Base-by-base conservation (phyloP, 2,329 filamentous ascomycete genomes). In the Gnomoniopsis smithogilvyi region DNA sequence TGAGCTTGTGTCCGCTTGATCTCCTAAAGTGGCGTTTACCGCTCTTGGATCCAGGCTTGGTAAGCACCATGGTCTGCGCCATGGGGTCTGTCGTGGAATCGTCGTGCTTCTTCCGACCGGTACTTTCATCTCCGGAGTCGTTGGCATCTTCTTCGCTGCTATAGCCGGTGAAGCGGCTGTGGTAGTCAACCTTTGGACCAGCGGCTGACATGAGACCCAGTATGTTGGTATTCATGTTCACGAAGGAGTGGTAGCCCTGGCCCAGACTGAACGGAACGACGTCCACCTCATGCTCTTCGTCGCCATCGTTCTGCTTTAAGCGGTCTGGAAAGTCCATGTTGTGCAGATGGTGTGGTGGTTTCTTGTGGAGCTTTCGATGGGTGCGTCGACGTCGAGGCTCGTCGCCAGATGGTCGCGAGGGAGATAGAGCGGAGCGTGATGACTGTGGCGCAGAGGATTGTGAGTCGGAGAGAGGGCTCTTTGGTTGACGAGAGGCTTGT, bases 181-280 rank as follows among this genome's bases (percentile, higher is more conserved):
- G 88, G 69, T 96, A 92, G 73, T 96, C 89, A 54, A 90, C 87
- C 60, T 86, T 86, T 33, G 91, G 93, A 7, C 92, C 91, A 41
- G 92, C 92, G 17, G 92, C 91, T 7, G 93, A 91, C 65, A 98
- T 93, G 75, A 98, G 85, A 56, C 92, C 92, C 72, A 97, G 96
- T 57, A 98, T 88, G 64, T 91, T 96, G 78, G 96, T 93, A 73
- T 96, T 95, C 87, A 96, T 91, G 68, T 92, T 91, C 74, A 85
- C 78, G 60, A 82, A 80, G 10, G 50, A 51, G 12, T 50, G 60
- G 24, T 60, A 56, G 38, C 57, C 54, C 71, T 82, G 78, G 63
- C 79, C 76, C 70, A 83, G 78, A 64, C 79, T 76, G 2, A 78
- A 73, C 4, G 73, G 73, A 49, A 76, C 64, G 47, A 79, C 73